phyloP scores from a whole-genome alignment of 768 basidiomycete species.

The Suillus alpinus region DNA sequence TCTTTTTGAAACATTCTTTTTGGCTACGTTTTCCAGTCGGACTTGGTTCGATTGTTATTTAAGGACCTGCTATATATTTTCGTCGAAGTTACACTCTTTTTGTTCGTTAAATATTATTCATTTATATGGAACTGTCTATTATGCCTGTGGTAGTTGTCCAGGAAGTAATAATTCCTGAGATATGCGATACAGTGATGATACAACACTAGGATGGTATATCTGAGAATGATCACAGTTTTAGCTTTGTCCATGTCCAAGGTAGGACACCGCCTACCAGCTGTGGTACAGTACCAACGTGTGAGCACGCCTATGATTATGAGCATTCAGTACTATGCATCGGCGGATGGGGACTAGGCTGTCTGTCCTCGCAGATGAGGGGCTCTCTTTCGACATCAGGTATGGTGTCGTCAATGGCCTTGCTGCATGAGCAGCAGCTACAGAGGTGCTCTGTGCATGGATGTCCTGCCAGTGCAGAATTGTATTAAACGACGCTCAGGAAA shows the following conservation, averaged over 20 bases:
- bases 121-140: background rate
- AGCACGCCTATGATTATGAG: background rate
- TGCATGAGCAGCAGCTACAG: slow-evolving; percentile 21
- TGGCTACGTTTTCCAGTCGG: background rate
- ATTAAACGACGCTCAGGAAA: background rate
- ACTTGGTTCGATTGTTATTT: background rate
- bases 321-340: slow-evolving; percentile 17
- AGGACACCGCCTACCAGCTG: background rate
- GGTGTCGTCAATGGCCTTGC: background rate
- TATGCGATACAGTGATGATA: background rate
- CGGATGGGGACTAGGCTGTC: slow-evolving; percentile 21
- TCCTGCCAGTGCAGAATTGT: slow-evolving; percentile 8
- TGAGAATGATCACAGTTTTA: background rate
- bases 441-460: slow-evolving; percentile 23
- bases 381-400: slow-evolving; percentile 11
- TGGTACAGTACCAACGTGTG: background rate
- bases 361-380: slow-evolving; percentile 19
- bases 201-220: background rate
- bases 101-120: background rate
- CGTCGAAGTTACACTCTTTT: background rate
- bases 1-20: background rate
- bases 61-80: background rate
- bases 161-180: background rate
- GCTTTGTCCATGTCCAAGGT: background rate
- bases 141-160: background rate